Evolutionary conservation across 805 yeast species (phyloP).

Genomic region (Candida saitoana): DNA sequence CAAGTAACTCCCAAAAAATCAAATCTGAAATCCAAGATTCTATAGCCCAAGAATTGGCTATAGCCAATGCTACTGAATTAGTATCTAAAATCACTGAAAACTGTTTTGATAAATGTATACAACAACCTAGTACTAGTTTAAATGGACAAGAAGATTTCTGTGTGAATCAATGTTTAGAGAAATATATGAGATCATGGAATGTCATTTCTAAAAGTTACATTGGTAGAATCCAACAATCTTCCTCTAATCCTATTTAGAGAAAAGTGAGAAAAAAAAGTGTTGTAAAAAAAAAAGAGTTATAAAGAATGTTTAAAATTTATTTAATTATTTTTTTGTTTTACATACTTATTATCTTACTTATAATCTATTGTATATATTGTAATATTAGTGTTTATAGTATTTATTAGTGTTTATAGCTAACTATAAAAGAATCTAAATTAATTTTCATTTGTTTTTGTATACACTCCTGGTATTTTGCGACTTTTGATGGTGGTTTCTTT

Average conservation of each 20-base stretch:
- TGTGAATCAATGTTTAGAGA: slow-evolving; percentile 73
- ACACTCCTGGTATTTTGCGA: neutral
- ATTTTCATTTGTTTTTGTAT: no score
- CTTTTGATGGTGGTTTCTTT: neutral
- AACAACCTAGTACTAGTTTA: slow-evolving; percentile 52
- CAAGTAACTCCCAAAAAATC: slow-evolving; percentile 34
- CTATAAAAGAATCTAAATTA: no score
- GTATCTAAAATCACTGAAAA: slow-evolving; percentile 81
- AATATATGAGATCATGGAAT: slow-evolving; percentile 91
- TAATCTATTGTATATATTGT: no score
- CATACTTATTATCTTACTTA: neutral
- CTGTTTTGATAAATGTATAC: slow-evolving; percentile 78
- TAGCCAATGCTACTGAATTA: slow-evolving; percentile 86
- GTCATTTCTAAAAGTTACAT: slow-evolving; percentile 74
- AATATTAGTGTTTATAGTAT: no score
- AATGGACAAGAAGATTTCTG: slow-evolving; percentile 58
- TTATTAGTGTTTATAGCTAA: neutral
- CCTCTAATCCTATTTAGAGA: neutral
- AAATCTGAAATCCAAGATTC: slow-evolving; percentile 65
- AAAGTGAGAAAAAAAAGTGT: no score
- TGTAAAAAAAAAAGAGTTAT: no score
- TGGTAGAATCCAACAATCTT: slow-evolving; percentile 54
- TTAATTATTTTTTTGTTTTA: no score
- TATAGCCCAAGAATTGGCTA: slow-evolving; percentile 77
- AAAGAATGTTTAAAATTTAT: no score